Evolutionary conservation across 176 grass and related monocot species (phyloP).

Genomic region (Ampelocalamus luodianensis): DNA sequence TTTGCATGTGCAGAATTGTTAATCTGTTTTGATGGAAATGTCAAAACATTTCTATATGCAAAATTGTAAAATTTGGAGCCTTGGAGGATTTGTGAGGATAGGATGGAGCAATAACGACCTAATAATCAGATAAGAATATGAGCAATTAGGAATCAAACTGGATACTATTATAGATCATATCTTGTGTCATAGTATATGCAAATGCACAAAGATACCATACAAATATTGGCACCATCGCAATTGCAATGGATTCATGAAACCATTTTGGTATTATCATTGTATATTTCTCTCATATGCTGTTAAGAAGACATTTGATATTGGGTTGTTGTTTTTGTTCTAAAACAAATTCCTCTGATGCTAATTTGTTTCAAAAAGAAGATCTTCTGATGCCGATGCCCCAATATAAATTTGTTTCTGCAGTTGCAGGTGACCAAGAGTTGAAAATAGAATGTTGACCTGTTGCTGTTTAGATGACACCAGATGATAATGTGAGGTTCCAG

Average conservation of each 20-base stretch:
- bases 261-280: not conserved
- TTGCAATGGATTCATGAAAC: not conserved
- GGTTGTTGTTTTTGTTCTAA: not conserved
- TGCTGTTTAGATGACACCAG: slow-evolving; percentile 65
- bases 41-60: no score
- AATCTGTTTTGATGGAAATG: no score
- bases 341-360: not conserved
- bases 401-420: slow-evolving; percentile 9
- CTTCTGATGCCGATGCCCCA: not conserved
- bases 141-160: not conserved
- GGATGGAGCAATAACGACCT: no score
- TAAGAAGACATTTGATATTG: not conserved
- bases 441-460: slow-evolving; percentile 64
- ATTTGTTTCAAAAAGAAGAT: not conserved
- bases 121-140: not conserved
- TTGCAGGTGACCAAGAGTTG: slow-evolving; percentile 42
- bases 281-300: not conserved
- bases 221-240: not conserved
- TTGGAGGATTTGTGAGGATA: no score
- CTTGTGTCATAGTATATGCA: no score
- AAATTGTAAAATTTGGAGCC: no score
- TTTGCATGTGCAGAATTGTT: no score
- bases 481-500: slow-evolving; percentile 54
- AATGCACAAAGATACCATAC: no score
- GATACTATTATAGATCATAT: not conserved